Percentiles rank a stretch among this genome's conserved stretches.
phyloP scores from a whole-genome alignment of 2,329 filamentous ascomycete genomes.

The Diaporthe sp. region DNA sequence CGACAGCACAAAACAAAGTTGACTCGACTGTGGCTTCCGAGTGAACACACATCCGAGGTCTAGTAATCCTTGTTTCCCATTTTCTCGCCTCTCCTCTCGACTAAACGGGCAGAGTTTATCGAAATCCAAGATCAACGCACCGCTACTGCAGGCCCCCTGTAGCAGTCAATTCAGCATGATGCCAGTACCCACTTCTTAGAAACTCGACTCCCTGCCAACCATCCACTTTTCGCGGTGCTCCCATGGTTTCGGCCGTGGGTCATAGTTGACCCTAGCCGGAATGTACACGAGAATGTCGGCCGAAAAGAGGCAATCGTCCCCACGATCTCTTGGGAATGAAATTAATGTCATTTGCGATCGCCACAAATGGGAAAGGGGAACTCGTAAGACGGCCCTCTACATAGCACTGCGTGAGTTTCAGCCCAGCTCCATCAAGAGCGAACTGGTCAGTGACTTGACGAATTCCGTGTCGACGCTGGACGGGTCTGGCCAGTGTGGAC shows the following conservation, averaged over 20 bases:
- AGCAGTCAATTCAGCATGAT: constrained; percentile 17
- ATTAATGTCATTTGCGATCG: constrained; percentile 33
- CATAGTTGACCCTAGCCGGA: constrained; percentile 15
- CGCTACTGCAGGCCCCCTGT: background rate
- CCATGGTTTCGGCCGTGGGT: constrained; percentile 33
- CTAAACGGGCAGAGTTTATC: constrained; percentile 29
- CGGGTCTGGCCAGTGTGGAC: background rate
- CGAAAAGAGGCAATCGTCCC: constrained; percentile 23
- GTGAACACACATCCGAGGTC: background rate
- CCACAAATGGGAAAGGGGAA: constrained; percentile 33
- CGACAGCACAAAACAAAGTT: background rate
- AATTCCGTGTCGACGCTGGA: background rate
- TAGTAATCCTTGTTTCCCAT: background rate
- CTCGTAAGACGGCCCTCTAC: constrained; percentile 16
- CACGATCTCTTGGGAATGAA: constrained; percentile 29
- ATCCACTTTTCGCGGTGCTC: constrained; percentile 24
- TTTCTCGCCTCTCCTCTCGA: background rate
- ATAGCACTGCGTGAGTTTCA: constrained; percentile 24
- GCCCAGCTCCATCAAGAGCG: constrained; percentile 11
- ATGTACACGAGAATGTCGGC: constrained; percentile 18
- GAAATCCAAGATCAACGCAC: constrained; percentile 10
- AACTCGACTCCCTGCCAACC: constrained; percentile 27
- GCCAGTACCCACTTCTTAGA: constrained; percentile 30
- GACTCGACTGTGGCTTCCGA: background rate
- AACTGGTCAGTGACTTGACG: background rate